A percentile compares a stretch with the other conserved stretches of the same genome.
Evolutionary conservation across 1,284 basidiomycete species (phyloP).

Genomic region (Athelia sp.): DNA sequence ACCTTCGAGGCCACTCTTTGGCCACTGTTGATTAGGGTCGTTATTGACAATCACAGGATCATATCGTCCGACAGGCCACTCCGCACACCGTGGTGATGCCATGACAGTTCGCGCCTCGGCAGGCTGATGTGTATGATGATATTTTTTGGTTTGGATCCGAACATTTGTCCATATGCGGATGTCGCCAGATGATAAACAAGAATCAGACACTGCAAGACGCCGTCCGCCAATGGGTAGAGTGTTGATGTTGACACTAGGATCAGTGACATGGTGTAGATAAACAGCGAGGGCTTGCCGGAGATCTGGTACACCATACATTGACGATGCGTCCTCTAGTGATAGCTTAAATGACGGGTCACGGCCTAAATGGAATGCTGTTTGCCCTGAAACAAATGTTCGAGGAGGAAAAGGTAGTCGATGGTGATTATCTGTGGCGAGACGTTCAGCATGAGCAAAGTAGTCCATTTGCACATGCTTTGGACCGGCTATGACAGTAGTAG

Average conservation of each 20-base stretch:
- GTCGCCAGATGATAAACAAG: constrained; percentile 12
- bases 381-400: constrained; percentile 10
- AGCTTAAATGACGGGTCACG: constrained; percentile 12
- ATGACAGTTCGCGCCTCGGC: constrained; percentile 17
- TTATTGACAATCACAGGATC: constrained; percentile 19
- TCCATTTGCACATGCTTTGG: not conserved
- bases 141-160: constrained; percentile 14
- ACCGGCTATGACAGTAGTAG: not conserved
- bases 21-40: constrained; percentile 14
- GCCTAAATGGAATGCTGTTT: constrained; percentile 20
- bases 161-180: constrained; percentile 18
- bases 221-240: constrained; percentile 9
- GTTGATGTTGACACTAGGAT: not conserved
- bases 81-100: constrained; percentile 13
- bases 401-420: constrained; percentile 5
- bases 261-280: constrained; percentile 12
- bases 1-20: constrained; percentile 22
- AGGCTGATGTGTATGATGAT: constrained; percentile 15
- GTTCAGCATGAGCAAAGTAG: not conserved
- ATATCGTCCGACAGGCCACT: constrained; percentile 15
- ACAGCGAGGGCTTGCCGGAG: constrained; percentile 20
- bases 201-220: constrained; percentile 3
- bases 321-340: constrained; percentile 16
- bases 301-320: constrained; percentile 18
- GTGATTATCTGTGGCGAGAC: not conserved